These are phyloP conservation scores for Arctium lappa DNA, from an alignment of 129 eudicot genomes.

Conservation along the genomic window DNA sequence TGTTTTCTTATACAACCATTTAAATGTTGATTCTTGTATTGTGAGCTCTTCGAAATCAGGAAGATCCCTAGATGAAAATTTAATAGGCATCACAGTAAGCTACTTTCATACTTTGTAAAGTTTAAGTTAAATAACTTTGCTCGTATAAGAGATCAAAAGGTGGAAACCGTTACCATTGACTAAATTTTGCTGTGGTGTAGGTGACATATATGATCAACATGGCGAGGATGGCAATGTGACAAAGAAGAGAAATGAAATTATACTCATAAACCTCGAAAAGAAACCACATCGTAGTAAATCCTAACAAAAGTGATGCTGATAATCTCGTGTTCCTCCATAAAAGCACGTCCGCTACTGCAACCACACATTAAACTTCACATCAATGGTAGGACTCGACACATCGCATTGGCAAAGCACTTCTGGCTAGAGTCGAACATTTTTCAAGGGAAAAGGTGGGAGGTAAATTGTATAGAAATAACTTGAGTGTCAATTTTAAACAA, in stretches of 20 bases:
- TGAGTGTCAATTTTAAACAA: not conserved
- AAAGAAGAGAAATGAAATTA: slow-evolving; percentile 60
- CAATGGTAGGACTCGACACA: not conserved
- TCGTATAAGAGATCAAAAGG: not conserved
- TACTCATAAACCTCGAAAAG: slow-evolving; percentile 71
- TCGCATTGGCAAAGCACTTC: not conserved
- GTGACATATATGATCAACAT: slow-evolving; percentile 57
- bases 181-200: slow-evolving; percentile 53
- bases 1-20: slow-evolving; percentile 47
- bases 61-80: slow-evolving; percentile 43
- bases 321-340: slow-evolving; percentile 78
- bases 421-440: not conserved
- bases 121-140: not conserved
- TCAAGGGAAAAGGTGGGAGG: not conserved
- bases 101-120: not conserved
- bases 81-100: not conserved
- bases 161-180: slow-evolving; percentile 47
- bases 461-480: not conserved
- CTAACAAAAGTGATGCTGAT: slow-evolving; percentile 65
- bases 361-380: slow-evolving; percentile 1
- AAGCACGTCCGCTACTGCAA: slow-evolving; percentile 71
- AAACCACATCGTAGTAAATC: slow-evolving; percentile 61
- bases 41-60: slow-evolving; percentile 51
- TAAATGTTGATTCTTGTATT: slow-evolving; percentile 57
- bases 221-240: slow-evolving; percentile 45